Evolutionary conservation across 1,139 yeast species (phyloP), one percentile per base, ranked within the genome.

Genomic region (Pichia sp.): DNA sequence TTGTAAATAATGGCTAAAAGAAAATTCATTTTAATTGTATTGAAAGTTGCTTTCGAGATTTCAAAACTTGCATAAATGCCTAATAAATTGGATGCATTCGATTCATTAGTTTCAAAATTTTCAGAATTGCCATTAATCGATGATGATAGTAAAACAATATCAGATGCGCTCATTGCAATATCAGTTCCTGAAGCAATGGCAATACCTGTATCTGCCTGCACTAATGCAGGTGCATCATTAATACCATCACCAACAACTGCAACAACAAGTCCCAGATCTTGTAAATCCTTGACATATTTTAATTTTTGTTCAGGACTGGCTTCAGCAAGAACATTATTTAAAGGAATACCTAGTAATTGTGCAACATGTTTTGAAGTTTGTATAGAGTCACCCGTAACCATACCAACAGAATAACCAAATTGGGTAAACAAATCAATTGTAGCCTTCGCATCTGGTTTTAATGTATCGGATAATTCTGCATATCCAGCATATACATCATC

Each of bases 101-200:
- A 16, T 16, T 46, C 44, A 25, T 41, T 47, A 7, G 41, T 37
- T 7, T 39, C 33, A 24, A n/a, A 12, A 16, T 25, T 32, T 23
- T 8, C 16, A 16, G 16, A 16, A 22, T 35, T 28, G 2, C 16
- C 20, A 11, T 26, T 25, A 31, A 20, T 33, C 2, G 22, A 32
- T 10, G 49, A 56, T 8, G 68, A 60, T 52, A 73, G 51, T n/a
- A 94, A 69, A n/a, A 92, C 96, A 34, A 90, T 76, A 61, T 89
- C 97, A 0, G 98, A 96, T 26, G 96, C 87, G 54, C 90, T 97
- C 55, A 92, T 85, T 3, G 98, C 98, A 52, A 92, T 87, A 58
- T 92, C 97, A 0, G 97, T 87, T 3, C 97, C 96, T 0, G 95
- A 78, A 26, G 95, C 82, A 49, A 92, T 78, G 7, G 97, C 95